These are phyloP conservation scores for Trypanosoma avium DNA, from an alignment of 208 protist genomes.

Conservation along the genomic window DNA sequence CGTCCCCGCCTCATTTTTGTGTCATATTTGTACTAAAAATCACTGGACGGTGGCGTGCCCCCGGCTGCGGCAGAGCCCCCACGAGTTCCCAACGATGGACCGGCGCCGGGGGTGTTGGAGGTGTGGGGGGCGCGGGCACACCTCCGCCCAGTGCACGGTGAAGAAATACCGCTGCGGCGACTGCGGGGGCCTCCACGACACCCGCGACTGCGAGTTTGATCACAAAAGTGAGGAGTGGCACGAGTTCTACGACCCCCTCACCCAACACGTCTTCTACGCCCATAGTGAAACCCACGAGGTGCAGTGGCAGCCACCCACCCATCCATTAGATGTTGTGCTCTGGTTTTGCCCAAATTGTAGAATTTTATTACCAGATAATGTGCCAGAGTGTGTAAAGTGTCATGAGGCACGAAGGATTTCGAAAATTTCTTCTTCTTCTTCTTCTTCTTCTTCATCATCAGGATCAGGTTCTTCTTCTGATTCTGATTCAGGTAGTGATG, in stretches of 20 bases:
- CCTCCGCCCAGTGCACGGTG: constrained; percentile 51
- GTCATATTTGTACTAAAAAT: constrained; percentile 75
- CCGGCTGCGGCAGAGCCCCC: constrained; percentile 38
- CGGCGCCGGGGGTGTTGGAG: constrained; percentile 58
- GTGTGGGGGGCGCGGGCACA: constrained; percentile 78
- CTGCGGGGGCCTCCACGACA: constrained; percentile 86
- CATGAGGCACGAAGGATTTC: constrained; percentile 52
- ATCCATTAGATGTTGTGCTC: constrained; percentile 73
- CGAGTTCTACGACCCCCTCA: constrained; percentile 72
- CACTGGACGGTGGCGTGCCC: constrained; percentile 86
- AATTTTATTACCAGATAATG: constrained; percentile 53
- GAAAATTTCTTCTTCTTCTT: constrained; percentile 13
- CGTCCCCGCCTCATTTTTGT: constrained; percentile 53
- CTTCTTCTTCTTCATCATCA: constrained; percentile 18
- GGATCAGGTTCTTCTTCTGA: constrained; percentile 8
- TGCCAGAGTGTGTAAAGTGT: constrained; percentile 81
- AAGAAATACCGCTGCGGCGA: constrained; percentile 68
- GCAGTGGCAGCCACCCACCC: constrained; percentile 63
- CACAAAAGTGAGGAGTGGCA: constrained; percentile 82
- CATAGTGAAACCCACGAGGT: constrained; percentile 63
- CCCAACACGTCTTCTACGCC: constrained; percentile 72
- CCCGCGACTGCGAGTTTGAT: constrained; percentile 72
- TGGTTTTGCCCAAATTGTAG: constrained; percentile 79
- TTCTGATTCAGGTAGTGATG: constrained; percentile 17
- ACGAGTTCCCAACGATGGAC: constrained; percentile 67